Conservation (phyloP, 768 basidiomycete species). For the Mycena pura region DNA sequence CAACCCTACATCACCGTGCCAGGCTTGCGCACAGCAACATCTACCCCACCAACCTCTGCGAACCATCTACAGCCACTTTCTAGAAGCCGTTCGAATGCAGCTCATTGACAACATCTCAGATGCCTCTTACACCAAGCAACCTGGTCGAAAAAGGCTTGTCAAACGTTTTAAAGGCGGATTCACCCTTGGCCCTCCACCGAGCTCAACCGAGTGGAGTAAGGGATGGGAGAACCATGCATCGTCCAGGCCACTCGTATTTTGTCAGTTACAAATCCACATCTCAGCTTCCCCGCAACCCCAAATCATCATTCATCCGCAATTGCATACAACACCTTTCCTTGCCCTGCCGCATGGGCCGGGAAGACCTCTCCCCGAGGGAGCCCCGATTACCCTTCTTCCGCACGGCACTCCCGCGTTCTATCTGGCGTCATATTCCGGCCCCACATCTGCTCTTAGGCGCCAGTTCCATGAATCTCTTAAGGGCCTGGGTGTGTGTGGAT, state of each 20-base stretch:
- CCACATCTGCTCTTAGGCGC: conserved; percentile 62
- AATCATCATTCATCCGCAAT: conserved; percentile 70
- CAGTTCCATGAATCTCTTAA: conserved; percentile 70
- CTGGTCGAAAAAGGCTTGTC: conserved; percentile 40
- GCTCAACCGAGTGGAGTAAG: conserved; percentile 65
- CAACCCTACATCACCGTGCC: conserved; percentile 44
- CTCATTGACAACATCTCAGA: conserved; percentile 61
- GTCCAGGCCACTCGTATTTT: conserved; percentile 65
- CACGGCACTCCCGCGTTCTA: conserved; percentile 77
- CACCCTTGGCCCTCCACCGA: conserved; percentile 54
- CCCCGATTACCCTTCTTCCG: conserved; percentile 75
- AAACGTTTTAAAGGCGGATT: conserved; percentile 68
- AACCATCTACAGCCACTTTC: conserved; percentile 55
- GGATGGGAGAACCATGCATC: conserved; percentile 65
- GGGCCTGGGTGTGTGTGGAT: conserved; percentile 67
- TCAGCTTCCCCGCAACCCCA: conserved; percentile 39
- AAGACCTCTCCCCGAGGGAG: conserved; percentile 59
- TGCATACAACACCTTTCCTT: conserved; percentile 63
- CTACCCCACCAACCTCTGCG: conserved; percentile 53
- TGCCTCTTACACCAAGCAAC: conserved; percentile 40
- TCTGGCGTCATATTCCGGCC: conserved; percentile 72
- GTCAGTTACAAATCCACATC: conserved; percentile 63
- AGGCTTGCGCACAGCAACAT: conserved; percentile 40
- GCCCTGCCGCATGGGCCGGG: conserved; percentile 46
- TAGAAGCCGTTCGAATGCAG: conserved; percentile 65